Conservation (phyloP, 441 rosid genomes). For the Adansonia gregorii region DNA sequence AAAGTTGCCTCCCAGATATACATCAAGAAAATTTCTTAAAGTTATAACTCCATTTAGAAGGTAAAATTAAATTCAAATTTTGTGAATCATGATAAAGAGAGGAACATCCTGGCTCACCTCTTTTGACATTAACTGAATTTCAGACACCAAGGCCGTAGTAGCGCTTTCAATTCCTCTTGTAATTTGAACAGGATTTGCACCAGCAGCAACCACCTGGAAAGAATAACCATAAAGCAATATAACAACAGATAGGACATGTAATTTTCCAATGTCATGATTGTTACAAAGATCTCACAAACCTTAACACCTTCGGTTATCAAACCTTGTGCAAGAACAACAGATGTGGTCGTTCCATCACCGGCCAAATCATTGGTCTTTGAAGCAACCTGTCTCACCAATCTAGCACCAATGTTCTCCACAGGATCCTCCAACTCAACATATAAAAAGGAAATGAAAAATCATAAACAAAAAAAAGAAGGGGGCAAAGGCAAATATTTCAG, state of each 20-base stretch:
- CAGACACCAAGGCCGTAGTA: constrained; percentile 70
- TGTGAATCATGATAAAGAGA: constrained; percentile 1
- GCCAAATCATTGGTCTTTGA: constrained; percentile 97
- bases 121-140: constrained; percentile 80
- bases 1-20: not conserved
- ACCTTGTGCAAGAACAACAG: constrained; percentile 98
- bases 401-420: constrained; percentile 96
- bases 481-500: not conserved
- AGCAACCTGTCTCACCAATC: constrained; percentile 95
- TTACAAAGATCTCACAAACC: constrained; percentile 43
- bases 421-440: constrained; percentile 98
- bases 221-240: constrained; percentile 7
- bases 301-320: constrained; percentile 93
- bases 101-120: constrained; percentile 55
- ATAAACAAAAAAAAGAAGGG: not conserved
- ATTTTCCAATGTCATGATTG: not conserved
- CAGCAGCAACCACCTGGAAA: constrained; percentile 88
- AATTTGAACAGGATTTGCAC: constrained; percentile 88
- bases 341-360: constrained; percentile 97
- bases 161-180: constrained; percentile 92
- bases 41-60: not conserved
- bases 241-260: not conserved
- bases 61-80: not conserved
- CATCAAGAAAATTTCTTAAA: not conserved
- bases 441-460: not conserved